Evolutionary conservation across 805 yeast genomes (phyloP), one percentile per base, ranked within the genome.

Genomic region (Candida pseudoglaebosa): DNA sequence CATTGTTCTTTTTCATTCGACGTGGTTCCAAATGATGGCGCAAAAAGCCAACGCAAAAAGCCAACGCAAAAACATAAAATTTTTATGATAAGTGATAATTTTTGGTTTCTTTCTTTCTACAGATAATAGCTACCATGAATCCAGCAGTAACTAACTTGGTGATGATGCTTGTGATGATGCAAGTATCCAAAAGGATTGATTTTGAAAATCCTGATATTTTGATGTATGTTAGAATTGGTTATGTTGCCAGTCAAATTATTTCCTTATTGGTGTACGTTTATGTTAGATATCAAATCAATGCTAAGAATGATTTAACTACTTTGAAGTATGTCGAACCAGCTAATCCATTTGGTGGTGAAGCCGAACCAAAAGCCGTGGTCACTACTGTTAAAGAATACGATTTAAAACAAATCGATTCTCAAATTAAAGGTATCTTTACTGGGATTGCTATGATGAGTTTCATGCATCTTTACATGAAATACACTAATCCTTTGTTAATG

Each of bases 391-490:
- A 80, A 73, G 96, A 93, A 53, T 93, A 93, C 73, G 99, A 93
- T 66, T 77, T 90, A 62, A 75, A 80, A 59, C 96, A 91, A 71
- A 76, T 91, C 45, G 80, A 85, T 63, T 44, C 78, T 37, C 81
- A 88, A 43, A 75, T 90, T 65, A 88, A 85, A 67, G 79, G 95
- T 48, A 77, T 88, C 50, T 81, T 83, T 74, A 85, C 95, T 47
- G 84, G 95, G 48, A 60, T 90, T 52, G 96, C 95, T 54, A 88
- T 93, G 95, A 90, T 93, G 90, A 95, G 84, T 18, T 85, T 91
- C 81, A 90, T 91, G 98, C 99, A 93, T 67, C 58, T 93, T 46
- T 91, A 91, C 80, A 80, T 93, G 95, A 84, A 88, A 68, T 93
- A 88, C 76, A 89, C 97, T 64, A 89, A 93, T 70, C 99, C 99